phyloP scores from a whole-genome alignment of 352 stramenopile genomes.

The Blastocystis sp. region DNA sequence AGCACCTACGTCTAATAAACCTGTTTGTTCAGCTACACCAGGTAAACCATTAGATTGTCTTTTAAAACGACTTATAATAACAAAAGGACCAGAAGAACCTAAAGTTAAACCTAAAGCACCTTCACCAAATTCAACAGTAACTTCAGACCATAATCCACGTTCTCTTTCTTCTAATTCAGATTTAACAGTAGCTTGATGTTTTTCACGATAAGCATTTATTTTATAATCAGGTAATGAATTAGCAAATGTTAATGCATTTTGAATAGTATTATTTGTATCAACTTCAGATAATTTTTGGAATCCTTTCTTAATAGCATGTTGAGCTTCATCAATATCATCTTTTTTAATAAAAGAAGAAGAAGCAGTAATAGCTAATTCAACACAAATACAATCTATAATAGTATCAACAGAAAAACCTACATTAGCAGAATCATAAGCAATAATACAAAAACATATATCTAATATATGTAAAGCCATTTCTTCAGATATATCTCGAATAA shows the following conservation, averaged over 20 bases:
- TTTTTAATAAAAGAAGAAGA: constrained; percentile 21
- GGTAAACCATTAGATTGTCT: constrained; percentile 20
- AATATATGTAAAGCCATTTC: constrained; percentile 29
- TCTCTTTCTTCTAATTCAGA: constrained; percentile 26
- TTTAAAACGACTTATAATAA: constrained; percentile 17
- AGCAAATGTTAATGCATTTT: not conserved
- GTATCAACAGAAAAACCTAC: constrained; percentile 29
- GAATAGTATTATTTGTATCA: not conserved
- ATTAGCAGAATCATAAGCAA: constrained; percentile 16
- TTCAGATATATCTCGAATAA: constrained; percentile 7
- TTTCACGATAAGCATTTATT: constrained; percentile 32
- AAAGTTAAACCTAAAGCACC: constrained; percentile 20
- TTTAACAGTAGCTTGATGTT: constrained; percentile 29
- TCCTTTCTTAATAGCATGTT: constrained; percentile 13
- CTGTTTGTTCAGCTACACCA: constrained; percentile 26
- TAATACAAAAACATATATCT: constrained; percentile 24
- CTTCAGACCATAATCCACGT: constrained; percentile 15
- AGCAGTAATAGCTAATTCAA: constrained; percentile 1
- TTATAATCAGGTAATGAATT: constrained; percentile 31
- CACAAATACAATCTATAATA: constrained; percentile 23
- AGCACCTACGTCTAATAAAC: constrained; percentile 16
- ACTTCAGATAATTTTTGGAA: not conserved
- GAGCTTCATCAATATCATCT: constrained; percentile 15
- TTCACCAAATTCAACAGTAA: constrained; percentile 20
- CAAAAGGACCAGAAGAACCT: constrained; percentile 28